A percentile compares a stretch with the other conserved stretches of the same genome.
Evolutionary conservation across 176 grass and related monocot genomes (phyloP).

Genomic region (Oryza australiensis): DNA sequence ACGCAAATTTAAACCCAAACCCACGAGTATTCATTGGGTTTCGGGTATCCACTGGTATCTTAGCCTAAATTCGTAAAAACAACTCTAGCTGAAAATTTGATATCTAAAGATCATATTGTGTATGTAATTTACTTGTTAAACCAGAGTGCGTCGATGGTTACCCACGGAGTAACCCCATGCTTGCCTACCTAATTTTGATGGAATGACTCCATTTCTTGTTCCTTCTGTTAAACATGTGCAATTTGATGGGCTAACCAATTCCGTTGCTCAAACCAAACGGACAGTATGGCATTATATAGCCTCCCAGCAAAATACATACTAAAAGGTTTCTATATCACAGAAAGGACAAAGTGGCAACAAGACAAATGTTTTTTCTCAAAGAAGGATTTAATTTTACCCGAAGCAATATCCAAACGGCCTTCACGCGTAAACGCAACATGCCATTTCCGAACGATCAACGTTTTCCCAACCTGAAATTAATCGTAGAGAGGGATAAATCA

Average conservation of each 20-base stretch:
- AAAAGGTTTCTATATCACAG: neutral
- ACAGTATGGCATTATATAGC: neutral
- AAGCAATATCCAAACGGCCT: conserved; percentile 71
- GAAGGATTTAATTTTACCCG: conserved; percentile 46
- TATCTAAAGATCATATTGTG: too few species aligned
- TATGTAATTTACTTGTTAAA: neutral
- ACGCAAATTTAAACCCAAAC: too few species aligned
- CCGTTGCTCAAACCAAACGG: neutral
- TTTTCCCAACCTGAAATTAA: conserved; percentile 77
- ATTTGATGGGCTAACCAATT: neutral
- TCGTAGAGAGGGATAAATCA: neutral
- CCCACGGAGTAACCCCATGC: neutral
- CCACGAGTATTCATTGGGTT: too few species aligned
- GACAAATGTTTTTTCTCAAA: neutral
- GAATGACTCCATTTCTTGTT: neutral
- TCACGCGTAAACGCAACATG: conserved; percentile 70
- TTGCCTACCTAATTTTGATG: neutral
- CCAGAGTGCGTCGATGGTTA: neutral
- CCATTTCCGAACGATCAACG: conserved; percentile 82
- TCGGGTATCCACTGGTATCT: too few species aligned
- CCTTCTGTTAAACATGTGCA: too few species aligned
- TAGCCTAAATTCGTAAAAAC: too few species aligned
- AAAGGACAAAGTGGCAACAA: neutral
- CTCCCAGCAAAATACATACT: neutral
- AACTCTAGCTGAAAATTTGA: too few species aligned